Evolutionary conservation across 345 rosid species (phyloP).

Genomic region (Passiflora organensis): DNA sequence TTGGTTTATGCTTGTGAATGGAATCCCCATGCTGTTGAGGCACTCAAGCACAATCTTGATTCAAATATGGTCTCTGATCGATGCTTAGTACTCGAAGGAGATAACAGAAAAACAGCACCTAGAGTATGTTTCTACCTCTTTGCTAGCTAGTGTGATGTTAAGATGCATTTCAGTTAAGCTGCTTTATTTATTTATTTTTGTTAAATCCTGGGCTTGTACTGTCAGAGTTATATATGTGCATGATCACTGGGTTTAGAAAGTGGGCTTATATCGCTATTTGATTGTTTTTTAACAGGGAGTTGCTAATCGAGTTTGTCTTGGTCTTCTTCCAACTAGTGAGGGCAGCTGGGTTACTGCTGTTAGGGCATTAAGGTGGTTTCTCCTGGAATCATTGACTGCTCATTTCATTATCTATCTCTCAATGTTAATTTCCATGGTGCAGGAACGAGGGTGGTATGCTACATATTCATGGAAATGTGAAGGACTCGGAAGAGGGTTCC

Average conservation of each 20-base stretch:
- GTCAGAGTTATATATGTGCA: no score
- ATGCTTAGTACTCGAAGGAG: slow-evolving; percentile 83
- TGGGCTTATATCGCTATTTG: no score
- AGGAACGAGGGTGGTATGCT: slow-evolving; percentile 81
- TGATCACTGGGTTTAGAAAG: no score
- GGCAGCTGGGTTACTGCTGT: slow-evolving; percentile 86
- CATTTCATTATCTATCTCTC: neutral
- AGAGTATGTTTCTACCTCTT: slow-evolving; percentile 34
- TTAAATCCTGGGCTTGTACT: no score
- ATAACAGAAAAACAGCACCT: slow-evolving; percentile 69
- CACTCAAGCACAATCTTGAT: slow-evolving; percentile 59
- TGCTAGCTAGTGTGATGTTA: neutral
- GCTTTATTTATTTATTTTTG: no score
- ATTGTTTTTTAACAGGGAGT: slow-evolving; percentile 48
- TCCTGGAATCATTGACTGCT: neutral
- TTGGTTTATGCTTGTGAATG: slow-evolving; percentile 91
- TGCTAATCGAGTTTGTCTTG: slow-evolving; percentile 86
- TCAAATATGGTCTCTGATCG: slow-evolving; percentile 69
- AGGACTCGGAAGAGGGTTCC: slow-evolving; percentile 57
- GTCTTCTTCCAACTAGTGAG: slow-evolving; percentile 89
- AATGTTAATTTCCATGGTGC: slow-evolving; percentile 14
- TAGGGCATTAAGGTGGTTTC: slow-evolving; percentile 65
- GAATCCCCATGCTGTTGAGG: slow-evolving; percentile 87
- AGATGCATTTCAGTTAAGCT: no score
- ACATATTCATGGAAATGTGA: slow-evolving; percentile 84